Percentiles rank a stretch among this genome's conserved stretches.
Evolutionary conservation across 1,284 basidiomycete species (phyloP).

Genomic region (Neotropicomus parvogracilis): DNA sequence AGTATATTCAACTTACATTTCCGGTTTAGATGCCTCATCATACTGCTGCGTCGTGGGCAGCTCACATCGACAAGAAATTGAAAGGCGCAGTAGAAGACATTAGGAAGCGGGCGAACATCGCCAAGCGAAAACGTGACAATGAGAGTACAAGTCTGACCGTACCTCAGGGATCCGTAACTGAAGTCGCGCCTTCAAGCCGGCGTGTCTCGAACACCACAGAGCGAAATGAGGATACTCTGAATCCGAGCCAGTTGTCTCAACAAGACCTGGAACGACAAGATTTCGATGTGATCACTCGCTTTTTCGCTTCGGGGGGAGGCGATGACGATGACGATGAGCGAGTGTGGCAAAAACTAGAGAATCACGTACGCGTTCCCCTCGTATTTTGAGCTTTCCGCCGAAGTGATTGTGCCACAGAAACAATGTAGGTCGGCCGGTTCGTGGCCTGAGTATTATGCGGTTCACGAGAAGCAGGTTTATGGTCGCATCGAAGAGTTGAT

Average conservation of each 20-base stretch:
- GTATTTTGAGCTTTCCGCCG: not conserved
- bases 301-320: constrained; percentile 48
- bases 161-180: not conserved
- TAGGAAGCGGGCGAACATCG: constrained; percentile 34
- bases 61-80: constrained; percentile 28
- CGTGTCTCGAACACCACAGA: not conserved
- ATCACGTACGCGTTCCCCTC: constrained; percentile 33
- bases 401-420: constrained; percentile 34
- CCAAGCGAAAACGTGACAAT: constrained; percentile 25
- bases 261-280: constrained; percentile 34
- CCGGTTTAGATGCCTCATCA: constrained; percentile 47
- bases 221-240: not conserved
- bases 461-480: constrained; percentile 41
- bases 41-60: constrained; percentile 37
- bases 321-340: constrained; percentile 44
- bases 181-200: not conserved
- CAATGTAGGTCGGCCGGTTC: constrained; percentile 42
- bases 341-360: constrained; percentile 43
- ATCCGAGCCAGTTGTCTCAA: constrained; percentile 2
- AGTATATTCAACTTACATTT: not conserved
- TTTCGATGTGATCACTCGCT: constrained; percentile 46
- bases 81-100: constrained; percentile 25
- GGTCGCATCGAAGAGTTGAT: constrained; percentile 35
- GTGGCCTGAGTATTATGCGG: constrained; percentile 58
- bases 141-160: constrained; percentile 1